Evolutionary conservation across 1,284 basidiomycete genomes (phyloP), one percentile per base, ranked within the genome.

Genomic region (Cryptococcus maquisensis): DNA sequence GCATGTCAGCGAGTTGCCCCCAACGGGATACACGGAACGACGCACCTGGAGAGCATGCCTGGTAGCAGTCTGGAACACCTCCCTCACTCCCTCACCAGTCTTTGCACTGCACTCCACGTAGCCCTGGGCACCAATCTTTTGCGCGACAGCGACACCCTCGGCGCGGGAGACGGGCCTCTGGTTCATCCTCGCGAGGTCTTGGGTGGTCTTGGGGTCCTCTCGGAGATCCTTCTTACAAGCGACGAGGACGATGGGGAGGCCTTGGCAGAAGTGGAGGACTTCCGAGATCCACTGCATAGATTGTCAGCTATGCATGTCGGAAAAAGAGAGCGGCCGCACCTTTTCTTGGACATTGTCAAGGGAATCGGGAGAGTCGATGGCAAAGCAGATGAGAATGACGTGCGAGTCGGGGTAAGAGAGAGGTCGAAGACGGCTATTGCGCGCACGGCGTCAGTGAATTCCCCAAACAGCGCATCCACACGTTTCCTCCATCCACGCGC

Each of bases 281-380:
- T 95, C 91, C 15, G 90, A 89, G 68, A 91, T 89, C 91, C 91
- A 95, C 88, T 92, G 65, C 48, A 39, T 2, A 41, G 32, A 28
- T 15, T 39, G 57, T 62, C 55, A 61, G 55, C 42, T 37, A 44
- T 47, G 21, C 16, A 36, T 23, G 36, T 8, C 16, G 26, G 44
- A 15, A 12, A 28, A 28, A 21, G 21, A 40, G 12, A 28, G 32
- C 20, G 12, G 36, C 77, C 84, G 42, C 38, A 88, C 89, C 87
- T 94, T 95, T 79, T 94, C 91, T 79, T 94, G 88, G 36, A 95
- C 90, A 81, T 95, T 95, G 78, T 93, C 91, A 60, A 95, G 80
- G 49, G 89, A 92, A 73, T 92, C 89, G 36, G 92, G 91, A 52
- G 86, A 90, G 80, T 95, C 91, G 62, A 94, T 85, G 41, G 90